Base-by-base conservation (phyloP, 768 basidiomycete species). In the Lyophyllum shimeji region DNA sequence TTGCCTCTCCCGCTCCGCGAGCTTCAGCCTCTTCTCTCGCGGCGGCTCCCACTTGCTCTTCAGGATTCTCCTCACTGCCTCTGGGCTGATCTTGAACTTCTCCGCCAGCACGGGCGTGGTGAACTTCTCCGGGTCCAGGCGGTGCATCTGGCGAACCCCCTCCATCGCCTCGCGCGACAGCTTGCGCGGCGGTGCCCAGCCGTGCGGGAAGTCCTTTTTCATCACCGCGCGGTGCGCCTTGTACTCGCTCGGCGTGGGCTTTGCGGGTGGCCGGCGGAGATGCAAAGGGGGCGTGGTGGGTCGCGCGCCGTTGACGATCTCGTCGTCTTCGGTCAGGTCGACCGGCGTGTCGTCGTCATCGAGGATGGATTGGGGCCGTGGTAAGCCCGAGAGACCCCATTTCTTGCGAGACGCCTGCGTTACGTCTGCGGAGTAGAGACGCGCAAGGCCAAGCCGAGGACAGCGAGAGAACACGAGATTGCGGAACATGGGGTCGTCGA, bases 121-220 rank as follows among this genome's bases (percentile, higher is more conserved):
- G 72, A 87, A 92, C 46, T 71, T 80, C 46, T 74, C 76, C 7
- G 86, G 84, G 64, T 93, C 84, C 44, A 84, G 67, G 39, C 71
- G 70, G 66, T 92, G 81, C 53, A 94, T 75, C 45, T 82, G 77
- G 37, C 88, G 82, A 56, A 95, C 69, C 15, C 86, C 85, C 59
- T 87, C 86, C 91, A 94, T 94, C 33, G 91, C 90, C 63, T 89
- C 86, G 52, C 89, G 81, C 13, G 90, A 90, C 51, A 95, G 67
- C 67, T 90, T 91, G 63, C 84, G 85, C 54, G 87, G 87, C 23
- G 93, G 93, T 48, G 77, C 74, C 92, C 92, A 95, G 44, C 86
- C 86, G 9, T 72, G 69, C 24, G 86, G 87, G 65, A 87, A 89
- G 3, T 68, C 63, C 59, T 80, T 74, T 53, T 77, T 79, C 56